Evolutionary conservation across 805 yeast genomes (phyloP), one percentile per base, ranked within the genome.

Genomic region (Saturnispora serradocipensis): DNA sequence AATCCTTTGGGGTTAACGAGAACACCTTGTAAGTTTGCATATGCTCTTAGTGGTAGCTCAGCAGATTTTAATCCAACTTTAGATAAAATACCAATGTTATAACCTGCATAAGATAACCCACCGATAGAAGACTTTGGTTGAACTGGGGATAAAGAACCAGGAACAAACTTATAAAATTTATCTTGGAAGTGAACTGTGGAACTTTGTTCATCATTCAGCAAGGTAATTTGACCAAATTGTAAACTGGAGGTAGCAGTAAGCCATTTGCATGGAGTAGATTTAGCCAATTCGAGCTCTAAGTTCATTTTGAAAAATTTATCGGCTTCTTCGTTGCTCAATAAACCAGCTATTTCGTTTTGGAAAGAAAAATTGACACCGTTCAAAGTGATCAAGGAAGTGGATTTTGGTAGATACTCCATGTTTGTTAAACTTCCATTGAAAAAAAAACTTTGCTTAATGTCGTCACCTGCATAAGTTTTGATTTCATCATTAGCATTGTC

Each of bases 81-180:
- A 5, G 55, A 28, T 24, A 45, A 38, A 16, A 56, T 5, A 22
- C 55, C 55, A 16, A 56, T 35, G 32, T 45, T 48, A 27, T 53
- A 56, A 22, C 53, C 39, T 24, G 43, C 51, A 39, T 49, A 56
- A 7, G 60, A 53, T 9, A 53, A 45, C 1, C 54, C 50, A 20
- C 60, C 60, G 7, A 55, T 36, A 2, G 54, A 44, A 8, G 22
- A 32, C 15, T 40, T 40, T 25, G 56, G 53, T 22, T 61, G 61
- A 38, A 60, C 30, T 10, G 64, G 60, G n/a, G 32, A 45, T 46
- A 32, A 8, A 25, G 39, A 53, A 3, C 67, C 67, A 15, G 64
- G 53, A 22, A 63, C 56, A 16, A 53, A 95, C 44, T 86, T 72
- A 61, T 82, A 87, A 64, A 90, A 91, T 56, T 86, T 76, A 65